These are phyloP conservation scores for Eucalyptus globulus DNA, from an alignment of 345 rosid genomes.

Conservation along the genomic window DNA sequence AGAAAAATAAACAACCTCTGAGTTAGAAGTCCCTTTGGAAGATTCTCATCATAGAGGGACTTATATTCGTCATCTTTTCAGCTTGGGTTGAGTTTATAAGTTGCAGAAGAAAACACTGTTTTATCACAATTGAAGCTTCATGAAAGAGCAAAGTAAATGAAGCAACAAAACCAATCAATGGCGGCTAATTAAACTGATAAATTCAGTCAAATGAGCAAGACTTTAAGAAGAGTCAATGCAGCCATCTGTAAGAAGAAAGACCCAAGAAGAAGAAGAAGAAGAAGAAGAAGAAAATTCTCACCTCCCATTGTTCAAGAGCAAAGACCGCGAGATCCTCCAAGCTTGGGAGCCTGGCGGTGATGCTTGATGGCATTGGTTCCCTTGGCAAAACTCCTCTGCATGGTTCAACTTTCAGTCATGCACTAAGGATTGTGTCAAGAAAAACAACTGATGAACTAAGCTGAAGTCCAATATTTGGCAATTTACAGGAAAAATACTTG, in stretches of 20 bases:
- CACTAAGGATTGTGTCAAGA: not conserved
- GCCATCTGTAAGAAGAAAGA: not conserved
- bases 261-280: not conserved
- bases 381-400: slow-evolving; percentile 85
- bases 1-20: slow-evolving; percentile 39
- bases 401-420: not conserved
- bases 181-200: not conserved
- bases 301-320: slow-evolving; percentile 96
- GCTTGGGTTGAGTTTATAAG: slow-evolving; percentile 77
- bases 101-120: slow-evolving; percentile 86
- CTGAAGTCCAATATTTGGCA: not conserved
- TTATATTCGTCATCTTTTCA: slow-evolving; percentile 57
- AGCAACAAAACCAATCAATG: not conserved
- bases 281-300: slow-evolving; percentile 15
- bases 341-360: slow-evolving; percentile 59
- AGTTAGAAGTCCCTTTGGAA: slow-evolving; percentile 79
- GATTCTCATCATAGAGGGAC: slow-evolving; percentile 82
- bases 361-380: slow-evolving; percentile 63
- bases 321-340: slow-evolving; percentile 66
- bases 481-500: not conserved
- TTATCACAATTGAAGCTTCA: slow-evolving; percentile 12
- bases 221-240: not conserved
- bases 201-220: not conserved
- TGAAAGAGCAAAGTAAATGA: slow-evolving; percentile 7
- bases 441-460: not conserved